Conservation (phyloP, 2,329 filamentous ascomycete species). For the Furcasterigmium sp. region DNA sequence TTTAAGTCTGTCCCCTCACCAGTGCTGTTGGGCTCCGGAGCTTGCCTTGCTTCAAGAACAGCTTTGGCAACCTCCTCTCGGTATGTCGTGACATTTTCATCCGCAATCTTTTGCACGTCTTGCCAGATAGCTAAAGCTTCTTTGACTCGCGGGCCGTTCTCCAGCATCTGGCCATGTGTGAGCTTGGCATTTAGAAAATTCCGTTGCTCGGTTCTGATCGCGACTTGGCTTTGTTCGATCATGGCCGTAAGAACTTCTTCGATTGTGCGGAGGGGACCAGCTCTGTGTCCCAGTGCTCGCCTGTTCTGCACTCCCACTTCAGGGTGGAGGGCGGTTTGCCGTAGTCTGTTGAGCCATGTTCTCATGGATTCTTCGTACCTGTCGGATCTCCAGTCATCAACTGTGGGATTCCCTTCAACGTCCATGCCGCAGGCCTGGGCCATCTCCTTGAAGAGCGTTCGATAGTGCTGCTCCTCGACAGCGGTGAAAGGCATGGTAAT, state of each 20-base stretch:
- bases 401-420: conserved; percentile 55
- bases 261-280: conserved; percentile 71
- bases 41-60: conserved; percentile 20
- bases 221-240: conserved; percentile 76
- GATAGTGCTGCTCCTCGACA: conserved; percentile 87
- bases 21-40: conserved; percentile 17
- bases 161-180: conserved; percentile 69
- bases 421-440: conserved; percentile 63
- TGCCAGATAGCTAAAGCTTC: conserved; percentile 69
- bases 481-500: conserved; percentile 87
- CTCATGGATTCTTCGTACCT: conserved; percentile 69
- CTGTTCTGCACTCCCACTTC: conserved; percentile 68
- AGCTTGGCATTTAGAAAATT: conserved; percentile 58
- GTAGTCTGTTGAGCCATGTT: conserved; percentile 68
- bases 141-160: conserved; percentile 63
- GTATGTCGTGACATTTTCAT: conserved; percentile 55
- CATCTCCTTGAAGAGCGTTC: conserved; percentile 70
- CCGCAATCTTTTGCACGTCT: conserved; percentile 43
- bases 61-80: conserved; percentile 55
- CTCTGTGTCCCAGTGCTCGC: conserved; percentile 55
- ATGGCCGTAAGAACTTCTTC: conserved; percentile 84
- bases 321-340: conserved; percentile 82
- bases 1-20: conserved; percentile 20
- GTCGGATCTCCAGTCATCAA: conserved; percentile 60
- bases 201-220: conserved; percentile 65